Conservation (phyloP, 768 basidiomycete species). For the Kwoniella pini region DNA sequence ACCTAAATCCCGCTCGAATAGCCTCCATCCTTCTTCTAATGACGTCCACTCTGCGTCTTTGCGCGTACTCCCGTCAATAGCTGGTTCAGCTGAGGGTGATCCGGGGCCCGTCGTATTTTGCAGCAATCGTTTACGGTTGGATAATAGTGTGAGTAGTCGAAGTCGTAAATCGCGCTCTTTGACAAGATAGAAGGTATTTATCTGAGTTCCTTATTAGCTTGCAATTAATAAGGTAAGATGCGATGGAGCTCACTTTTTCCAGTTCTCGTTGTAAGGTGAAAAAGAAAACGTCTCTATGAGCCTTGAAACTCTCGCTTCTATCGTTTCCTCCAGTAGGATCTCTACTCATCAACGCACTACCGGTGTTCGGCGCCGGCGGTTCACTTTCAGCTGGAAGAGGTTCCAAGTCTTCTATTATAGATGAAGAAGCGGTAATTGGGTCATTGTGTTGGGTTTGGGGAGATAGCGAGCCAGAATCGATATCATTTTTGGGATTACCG, state of each 20-base stretch:
- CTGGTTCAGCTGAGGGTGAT: slow-evolving; percentile 15
- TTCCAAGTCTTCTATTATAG: slow-evolving; percentile 36
- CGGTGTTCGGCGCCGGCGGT: slow-evolving; percentile 41
- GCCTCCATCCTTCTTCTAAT: slow-evolving; percentile 91
- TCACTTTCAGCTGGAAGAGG: slow-evolving; percentile 48
- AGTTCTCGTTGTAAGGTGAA: slow-evolving; percentile 97
- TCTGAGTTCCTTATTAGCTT: slow-evolving; percentile 59
- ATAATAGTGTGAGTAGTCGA: slow-evolving; percentile 86
- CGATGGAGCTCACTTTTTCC: slow-evolving; percentile 71
- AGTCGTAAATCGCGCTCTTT: slow-evolving; percentile 93
- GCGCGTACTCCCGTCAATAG: slow-evolving; percentile 14
- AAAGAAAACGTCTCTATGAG: slow-evolving; percentile 96
- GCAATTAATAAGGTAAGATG: neutral
- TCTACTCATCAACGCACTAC: slow-evolving; percentile 22
- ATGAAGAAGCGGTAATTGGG: slow-evolving; percentile 2
- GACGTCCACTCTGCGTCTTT: slow-evolving; percentile 88
- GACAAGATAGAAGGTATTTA: slow-evolving; percentile 95
- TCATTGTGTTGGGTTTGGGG: slow-evolving; percentile 6
- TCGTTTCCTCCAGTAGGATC: slow-evolving; percentile 62
- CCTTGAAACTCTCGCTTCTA: slow-evolving; percentile 81
- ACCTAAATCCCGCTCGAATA: slow-evolving; percentile 88
- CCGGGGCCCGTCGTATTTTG: slow-evolving; percentile 58
- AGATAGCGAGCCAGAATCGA: slow-evolving; percentile 2
- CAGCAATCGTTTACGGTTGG: slow-evolving; percentile 77
- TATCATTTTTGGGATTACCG: slow-evolving; percentile 8